phyloP scores from a whole-genome alignment of 495 filamentous ascomycete species.

The Lasiosphaeriaceae sp. region DNA sequence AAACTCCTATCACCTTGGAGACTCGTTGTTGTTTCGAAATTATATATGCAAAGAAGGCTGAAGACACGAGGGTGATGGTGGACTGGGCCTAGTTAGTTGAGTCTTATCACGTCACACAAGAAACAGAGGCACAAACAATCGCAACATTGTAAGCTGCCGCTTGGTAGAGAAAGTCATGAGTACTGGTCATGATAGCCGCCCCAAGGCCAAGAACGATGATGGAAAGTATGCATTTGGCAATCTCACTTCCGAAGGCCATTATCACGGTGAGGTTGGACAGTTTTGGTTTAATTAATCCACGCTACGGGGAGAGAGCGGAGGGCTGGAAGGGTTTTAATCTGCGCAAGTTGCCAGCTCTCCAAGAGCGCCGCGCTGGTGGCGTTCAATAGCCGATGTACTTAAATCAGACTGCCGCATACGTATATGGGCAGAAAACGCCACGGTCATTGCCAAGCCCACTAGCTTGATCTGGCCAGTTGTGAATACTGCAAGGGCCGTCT shows the following conservation, averaged over 20 bases:
- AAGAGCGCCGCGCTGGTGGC: not conserved
- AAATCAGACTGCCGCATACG: no score
- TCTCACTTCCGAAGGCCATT: not conserved
- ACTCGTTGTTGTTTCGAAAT: not conserved
- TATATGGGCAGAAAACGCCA: no score
- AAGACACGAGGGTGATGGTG: not conserved
- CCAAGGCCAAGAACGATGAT: not conserved
- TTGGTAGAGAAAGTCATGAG: not conserved
- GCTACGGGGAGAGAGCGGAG: not conserved
- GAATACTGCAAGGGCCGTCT: no score
- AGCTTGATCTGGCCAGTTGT: no score
- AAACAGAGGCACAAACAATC: not conserved
- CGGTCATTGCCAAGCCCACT: no score
- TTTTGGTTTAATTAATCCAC: not conserved
- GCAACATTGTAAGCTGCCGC: not conserved
- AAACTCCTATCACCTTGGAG: not conserved
- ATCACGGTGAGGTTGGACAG: not conserved
- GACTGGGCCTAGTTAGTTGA: not conserved
- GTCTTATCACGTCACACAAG: not conserved
- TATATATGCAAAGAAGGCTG: not conserved
- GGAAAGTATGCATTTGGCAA: not conserved
- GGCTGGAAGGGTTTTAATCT: not conserved
- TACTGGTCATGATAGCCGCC: not conserved
- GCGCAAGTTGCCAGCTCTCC: not conserved
- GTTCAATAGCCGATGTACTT: no score